A percentile compares a stretch with the other conserved stretches of the same genome.
These are phyloP conservation scores for Apiotrichum sp. DNA, from an alignment of 1,284 basidiomycete species.

Conservation along the genomic window DNA sequence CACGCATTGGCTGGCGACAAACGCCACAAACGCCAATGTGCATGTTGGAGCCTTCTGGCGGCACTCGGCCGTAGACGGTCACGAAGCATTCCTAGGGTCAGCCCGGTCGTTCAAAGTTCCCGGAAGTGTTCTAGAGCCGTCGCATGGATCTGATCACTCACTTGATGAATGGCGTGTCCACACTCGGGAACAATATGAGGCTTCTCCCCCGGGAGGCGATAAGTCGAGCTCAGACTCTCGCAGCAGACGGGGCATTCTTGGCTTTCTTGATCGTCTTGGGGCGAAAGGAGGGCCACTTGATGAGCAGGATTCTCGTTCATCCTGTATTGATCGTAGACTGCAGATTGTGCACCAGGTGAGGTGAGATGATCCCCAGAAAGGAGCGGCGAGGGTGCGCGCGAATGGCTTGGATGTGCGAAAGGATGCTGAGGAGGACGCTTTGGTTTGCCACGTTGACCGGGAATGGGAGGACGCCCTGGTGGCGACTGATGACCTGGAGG, in stretches of 20 bases:
- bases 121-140: too few species aligned
- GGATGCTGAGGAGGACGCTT: constrained; percentile 25
- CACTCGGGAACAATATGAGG: constrained; percentile 94
- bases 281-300: constrained; percentile 36
- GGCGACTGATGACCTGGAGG: background rate
- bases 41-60: constrained; percentile 58
- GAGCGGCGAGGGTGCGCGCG: constrained; percentile 16
- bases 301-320: constrained; percentile 20
- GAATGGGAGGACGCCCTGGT: background rate
- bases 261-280: constrained; percentile 32
- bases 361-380: constrained; percentile 7
- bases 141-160: constrained; percentile 40
- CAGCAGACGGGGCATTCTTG: constrained; percentile 47
- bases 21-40: constrained; percentile 93
- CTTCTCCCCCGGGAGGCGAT: constrained; percentile 76
- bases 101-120: background rate
- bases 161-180: constrained; percentile 93
- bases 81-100: constrained; percentile 76
- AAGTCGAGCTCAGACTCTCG: constrained; percentile 42
- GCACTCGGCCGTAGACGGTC: constrained; percentile 85
- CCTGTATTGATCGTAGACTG: constrained; percentile 23
- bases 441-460: constrained; percentile 10
- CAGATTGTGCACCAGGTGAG: constrained; percentile 7
- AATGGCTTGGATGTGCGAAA: constrained; percentile 19
- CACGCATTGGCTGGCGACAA: constrained; percentile 88